Percentiles rank a stretch among this genome's conserved stretches.
phyloP scores from a whole-genome alignment of 106 monocot genomes.

The Iris macrosiphon region DNA sequence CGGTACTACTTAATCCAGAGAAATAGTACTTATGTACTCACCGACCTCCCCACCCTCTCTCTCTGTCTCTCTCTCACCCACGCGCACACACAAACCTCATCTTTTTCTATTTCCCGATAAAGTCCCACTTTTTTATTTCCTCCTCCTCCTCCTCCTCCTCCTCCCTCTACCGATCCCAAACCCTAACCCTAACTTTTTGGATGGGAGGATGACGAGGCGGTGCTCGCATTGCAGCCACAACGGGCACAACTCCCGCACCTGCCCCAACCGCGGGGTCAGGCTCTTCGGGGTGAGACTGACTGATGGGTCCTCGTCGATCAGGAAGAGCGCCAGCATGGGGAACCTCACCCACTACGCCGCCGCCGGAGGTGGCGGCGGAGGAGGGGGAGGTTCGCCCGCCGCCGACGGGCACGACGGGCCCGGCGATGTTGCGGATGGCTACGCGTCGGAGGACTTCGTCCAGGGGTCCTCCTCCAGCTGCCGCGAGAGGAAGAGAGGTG shows the following conservation, averaged over 20 bases:
- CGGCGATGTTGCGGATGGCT: conserved; percentile 36
- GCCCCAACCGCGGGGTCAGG: conserved; percentile 16
- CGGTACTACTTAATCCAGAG: not conserved
- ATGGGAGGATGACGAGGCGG: conserved; percentile 10
- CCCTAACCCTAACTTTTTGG: not conserved
- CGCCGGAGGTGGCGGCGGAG: conserved; percentile 26
- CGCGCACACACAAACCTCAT: too few species aligned
- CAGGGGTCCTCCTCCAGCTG: conserved; percentile 55
- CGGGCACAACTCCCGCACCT: conserved; percentile 22
- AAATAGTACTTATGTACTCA: too few species aligned
- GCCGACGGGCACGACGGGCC: conserved; percentile 23
- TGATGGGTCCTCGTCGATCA: conserved; percentile 20
- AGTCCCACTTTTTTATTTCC: too few species aligned
- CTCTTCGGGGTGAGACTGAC: conserved; percentile 17
- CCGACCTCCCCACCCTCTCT: too few species aligned
- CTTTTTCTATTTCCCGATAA: too few species aligned
- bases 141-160: not conserved
- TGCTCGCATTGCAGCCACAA: conserved; percentile 23
- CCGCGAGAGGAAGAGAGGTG: conserved; percentile 79
- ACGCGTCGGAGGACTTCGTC: conserved; percentile 72
- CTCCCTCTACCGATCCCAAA: not conserved
- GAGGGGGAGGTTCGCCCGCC: conserved; percentile 26
- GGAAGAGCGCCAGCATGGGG: conserved; percentile 48
- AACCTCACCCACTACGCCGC: conserved; percentile 47
- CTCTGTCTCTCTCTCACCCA: not conserved